Evolutionary conservation across 1,284 basidiomycete species (phyloP), one percentile per base, ranked within the genome.

Genomic region (Pseudozyma flocculosa): DNA sequence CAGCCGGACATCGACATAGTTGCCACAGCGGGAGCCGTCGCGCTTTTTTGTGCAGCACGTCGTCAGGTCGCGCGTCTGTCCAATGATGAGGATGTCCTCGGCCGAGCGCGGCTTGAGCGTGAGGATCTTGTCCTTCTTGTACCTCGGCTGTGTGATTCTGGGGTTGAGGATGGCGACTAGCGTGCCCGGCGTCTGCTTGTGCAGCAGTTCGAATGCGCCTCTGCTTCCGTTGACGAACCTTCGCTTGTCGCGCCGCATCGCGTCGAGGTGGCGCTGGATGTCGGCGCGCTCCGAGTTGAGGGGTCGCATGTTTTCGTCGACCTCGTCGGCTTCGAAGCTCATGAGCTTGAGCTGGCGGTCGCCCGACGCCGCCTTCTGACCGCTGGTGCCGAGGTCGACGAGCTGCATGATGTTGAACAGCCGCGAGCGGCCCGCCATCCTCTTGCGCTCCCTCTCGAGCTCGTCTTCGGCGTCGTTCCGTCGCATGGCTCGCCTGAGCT

Each of bases 111-210:
- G 94, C 0, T 90, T 93, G 43, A 98, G 79, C 0, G 90, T 90
- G 7, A 97, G 84, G 22, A 92, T 85, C 64, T 93, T 91, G 38
- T 84, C 44, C 36, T 64, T 14, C 14, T 51, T 50, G 23, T 39
- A 43, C 60, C 88, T 86, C 14, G 91, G 90, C 69, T 89, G 89
- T 49, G 94, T 80, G 36, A 97, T 84, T 54, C 84, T 85, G 0
- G 94, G 92, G 73, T 94, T 96, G 23, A 97, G 80, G 32, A 98
- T 82, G 0, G 91, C 90, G 23, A 98, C 82, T 2, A 97, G 89
- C 42, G 90, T 87, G 1, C 94, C 94, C 60, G 92, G 88, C 43
- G 85, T 85, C 57, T 94, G 80, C 74, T 89, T 90, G 52, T 88
- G 87, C 79, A 90, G 85, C 61, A 81, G 82, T 77, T 97, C 94